phyloP scores from a whole-genome alignment of 163 green algal species.

The Scenedesmus sp. region DNA sequence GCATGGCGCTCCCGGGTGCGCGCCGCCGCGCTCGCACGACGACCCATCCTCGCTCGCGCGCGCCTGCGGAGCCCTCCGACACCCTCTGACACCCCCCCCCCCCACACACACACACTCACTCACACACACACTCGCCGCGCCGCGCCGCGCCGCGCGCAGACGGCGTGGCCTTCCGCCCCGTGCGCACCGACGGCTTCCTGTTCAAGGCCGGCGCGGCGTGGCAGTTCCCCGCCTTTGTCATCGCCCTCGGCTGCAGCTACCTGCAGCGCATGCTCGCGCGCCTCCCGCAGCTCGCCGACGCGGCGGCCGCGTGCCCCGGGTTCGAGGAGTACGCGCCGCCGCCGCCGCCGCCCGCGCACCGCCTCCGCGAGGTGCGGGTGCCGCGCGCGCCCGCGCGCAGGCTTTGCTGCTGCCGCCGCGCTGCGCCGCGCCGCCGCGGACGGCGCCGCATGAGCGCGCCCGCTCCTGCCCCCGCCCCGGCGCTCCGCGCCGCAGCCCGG shows the following conservation, averaged over 20 bases:
- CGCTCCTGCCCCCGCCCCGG: neutral
- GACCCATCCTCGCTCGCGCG: too few relatives aligned
- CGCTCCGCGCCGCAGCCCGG: neutral
- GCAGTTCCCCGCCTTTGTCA: slow-evolving; percentile 59
- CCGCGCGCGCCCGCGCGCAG: neutral
- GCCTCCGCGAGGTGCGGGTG: neutral
- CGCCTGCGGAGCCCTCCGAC: too few relatives aligned
- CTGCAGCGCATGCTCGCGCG: slow-evolving; percentile 60
- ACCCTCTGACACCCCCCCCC: too few relatives aligned
- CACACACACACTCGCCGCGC: too few relatives aligned
- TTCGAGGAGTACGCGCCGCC: slow-evolving; percentile 53
- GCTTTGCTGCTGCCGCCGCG: neutral
- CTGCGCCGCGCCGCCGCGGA: too few relatives aligned
- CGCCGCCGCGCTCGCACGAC: too few relatives aligned
- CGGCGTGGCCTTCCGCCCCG: slow-evolving; percentile 50
- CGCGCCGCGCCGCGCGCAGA: too few relatives aligned
- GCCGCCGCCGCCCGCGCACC: too few relatives aligned
- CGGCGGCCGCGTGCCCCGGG: slow-evolving; percentile 42
- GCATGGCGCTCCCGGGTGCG: slow-evolving; percentile 33
- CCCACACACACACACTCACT: too few relatives aligned
- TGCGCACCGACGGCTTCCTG: slow-evolving; percentile 46
- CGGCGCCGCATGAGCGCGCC: neutral
- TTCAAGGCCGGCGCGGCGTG: slow-evolving; percentile 48
- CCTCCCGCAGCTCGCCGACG: slow-evolving; percentile 53
- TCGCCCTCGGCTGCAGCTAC: slow-evolving; percentile 61